Evolutionary conservation across 2,329 filamentous ascomycete genomes (phyloP).

Genomic region (Fusarium sterilihyphosum): DNA sequence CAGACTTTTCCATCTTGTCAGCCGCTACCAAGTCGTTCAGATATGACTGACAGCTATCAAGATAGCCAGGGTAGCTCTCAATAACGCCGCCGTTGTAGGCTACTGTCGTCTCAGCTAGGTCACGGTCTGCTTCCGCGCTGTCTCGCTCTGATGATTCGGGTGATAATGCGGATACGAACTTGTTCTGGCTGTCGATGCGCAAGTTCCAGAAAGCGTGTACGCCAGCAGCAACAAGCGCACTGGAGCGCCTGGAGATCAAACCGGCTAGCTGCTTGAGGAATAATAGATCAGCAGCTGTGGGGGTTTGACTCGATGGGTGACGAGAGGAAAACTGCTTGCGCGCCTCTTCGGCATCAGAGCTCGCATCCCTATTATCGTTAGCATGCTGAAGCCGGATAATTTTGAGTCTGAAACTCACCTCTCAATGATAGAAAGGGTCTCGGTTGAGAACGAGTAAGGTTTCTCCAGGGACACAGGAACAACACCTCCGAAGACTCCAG

Average conservation of each 20-base stretch:
- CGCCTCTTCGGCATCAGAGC: constrained; percentile 55
- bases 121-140: constrained; percentile 62
- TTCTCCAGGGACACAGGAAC: constrained; percentile 62
- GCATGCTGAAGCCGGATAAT: not conserved
- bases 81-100: constrained; percentile 84
- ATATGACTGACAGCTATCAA: constrained; percentile 68
- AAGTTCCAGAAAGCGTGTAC: constrained; percentile 69
- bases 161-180: constrained; percentile 46
- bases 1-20: constrained; percentile 44
- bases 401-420: constrained; percentile 54
- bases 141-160: constrained; percentile 48
- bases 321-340: constrained; percentile 59
- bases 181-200: constrained; percentile 58
- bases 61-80: constrained; percentile 79
- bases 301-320: constrained; percentile 57
- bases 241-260: constrained; percentile 66
- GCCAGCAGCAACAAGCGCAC: constrained; percentile 67
- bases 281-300: constrained; percentile 59
- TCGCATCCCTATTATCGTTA: constrained; percentile 55
- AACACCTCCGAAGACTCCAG: constrained; percentile 65
- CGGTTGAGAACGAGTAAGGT: constrained; percentile 69
- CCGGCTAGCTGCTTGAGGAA: constrained; percentile 63
- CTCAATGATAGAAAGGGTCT: constrained; percentile 67
- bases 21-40: constrained; percentile 66
- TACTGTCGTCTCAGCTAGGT: constrained; percentile 65